Evolutionary conservation across 805 yeast species (phyloP).

Genomic region (Saccharomycopsis capsularis): DNA sequence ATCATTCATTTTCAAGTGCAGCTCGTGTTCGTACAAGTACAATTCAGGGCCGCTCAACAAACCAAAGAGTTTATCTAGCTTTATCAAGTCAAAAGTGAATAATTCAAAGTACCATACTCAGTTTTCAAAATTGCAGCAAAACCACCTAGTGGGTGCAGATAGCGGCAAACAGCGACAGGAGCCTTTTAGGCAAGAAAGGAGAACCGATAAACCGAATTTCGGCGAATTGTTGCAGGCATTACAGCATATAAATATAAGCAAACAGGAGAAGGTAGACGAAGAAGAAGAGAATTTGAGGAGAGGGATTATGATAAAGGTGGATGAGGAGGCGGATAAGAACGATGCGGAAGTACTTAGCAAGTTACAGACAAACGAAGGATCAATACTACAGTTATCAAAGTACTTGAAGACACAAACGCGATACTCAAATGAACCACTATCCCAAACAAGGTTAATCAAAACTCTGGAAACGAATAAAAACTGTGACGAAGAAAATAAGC

Average conservation of each 20-base stretch:
- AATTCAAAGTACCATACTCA: constrained; percentile 11
- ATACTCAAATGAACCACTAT: constrained; percentile 18
- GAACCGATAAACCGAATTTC: not conserved
- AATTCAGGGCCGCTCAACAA: constrained; percentile 33
- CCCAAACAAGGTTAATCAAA: constrained; percentile 24
- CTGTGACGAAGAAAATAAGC: not conserved
- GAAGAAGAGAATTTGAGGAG: too few relatives aligned
- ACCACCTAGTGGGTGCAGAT: constrained; percentile 15
- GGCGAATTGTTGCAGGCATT: not conserved
- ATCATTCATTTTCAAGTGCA: constrained; percentile 35
- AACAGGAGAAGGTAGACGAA: not conserved
- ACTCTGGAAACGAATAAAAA: constrained; percentile 8
- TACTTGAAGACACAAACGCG: constrained; percentile 12
- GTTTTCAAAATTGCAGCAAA: constrained; percentile 21
- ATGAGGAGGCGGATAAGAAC: constrained; percentile 13
- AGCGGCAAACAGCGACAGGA: not conserved
- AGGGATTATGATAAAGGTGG: too few relatives aligned
- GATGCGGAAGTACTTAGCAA: not conserved
- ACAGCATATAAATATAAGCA: not conserved
- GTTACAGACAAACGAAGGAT: not conserved
- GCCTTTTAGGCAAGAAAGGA: not conserved
- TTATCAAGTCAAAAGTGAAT: constrained; percentile 23
- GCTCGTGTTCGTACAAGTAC: constrained; percentile 31
- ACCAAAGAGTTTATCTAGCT: constrained; percentile 35
- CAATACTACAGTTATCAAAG: constrained; percentile 1